Base-by-base conservation (phyloP, 495 filamentous ascomycete genomes). In the Neurospora tetraspora region DNA sequence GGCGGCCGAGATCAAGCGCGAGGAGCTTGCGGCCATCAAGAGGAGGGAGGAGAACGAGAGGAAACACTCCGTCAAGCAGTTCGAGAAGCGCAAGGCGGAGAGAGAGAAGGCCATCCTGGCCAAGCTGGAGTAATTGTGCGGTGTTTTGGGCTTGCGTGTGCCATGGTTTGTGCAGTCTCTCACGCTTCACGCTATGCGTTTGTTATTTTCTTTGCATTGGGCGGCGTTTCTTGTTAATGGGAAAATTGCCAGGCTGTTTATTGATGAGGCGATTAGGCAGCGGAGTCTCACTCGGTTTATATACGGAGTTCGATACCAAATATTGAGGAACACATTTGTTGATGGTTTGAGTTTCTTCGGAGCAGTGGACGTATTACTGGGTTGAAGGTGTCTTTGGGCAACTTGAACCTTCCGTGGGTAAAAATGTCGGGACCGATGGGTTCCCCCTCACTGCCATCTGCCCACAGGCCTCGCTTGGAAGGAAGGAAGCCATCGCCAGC, bases 1-100 rank as follows among this genome's bases (percentile, higher is more conserved):
- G 88, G 96, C 96, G 12, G 90, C 88, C 69, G 95, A 97, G 83
- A 99, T 99, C 80, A 99, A 99, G 88, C 84, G 84, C 72, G 94
- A 96, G 77, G 96, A 98, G 83, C 82, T 98, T 72, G 86, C 85
- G 78, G 88, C 92, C 39, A 91, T 98, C 74, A 97, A 96, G 88
- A 86, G 93, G 80, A 91, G 89, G 78, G 91, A 94, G 78, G 96
- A 99, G 84, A 99, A 98, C 80, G 91, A 96, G 84, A 86, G 96
- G 78, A 96, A 91, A 82, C 94, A 98, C 82, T 91, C 88, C 45
- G 92, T 88, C 85, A 96, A 95, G 86, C 84, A 89, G 75, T 86
- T 92, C 76, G 82, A 86, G 80, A 88, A 89, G 80, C 88, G 94
- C 80, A 87, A 86, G 81, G 88, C 87, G 77, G 94, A 97, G 86